These are phyloP conservation scores for Termitomyces heimii DNA, from an alignment of 768 basidiomycete species.

Conservation along the genomic window DNA sequence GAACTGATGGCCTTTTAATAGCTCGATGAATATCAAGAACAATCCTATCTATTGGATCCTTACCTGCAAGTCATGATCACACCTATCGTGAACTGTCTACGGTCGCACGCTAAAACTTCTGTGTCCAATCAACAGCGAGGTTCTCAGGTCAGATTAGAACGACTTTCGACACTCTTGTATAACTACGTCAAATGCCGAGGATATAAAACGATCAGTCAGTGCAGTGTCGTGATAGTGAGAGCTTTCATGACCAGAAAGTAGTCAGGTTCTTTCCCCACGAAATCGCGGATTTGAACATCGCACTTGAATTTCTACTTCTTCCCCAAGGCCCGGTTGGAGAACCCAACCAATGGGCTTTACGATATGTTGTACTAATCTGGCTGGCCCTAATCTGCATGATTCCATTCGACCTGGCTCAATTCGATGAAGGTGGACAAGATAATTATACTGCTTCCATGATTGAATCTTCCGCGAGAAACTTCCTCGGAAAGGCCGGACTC, in stretches of 20 bases:
- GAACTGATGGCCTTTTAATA: conserved; percentile 22
- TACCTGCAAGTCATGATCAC: conserved; percentile 72
- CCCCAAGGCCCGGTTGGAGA: conserved; percentile 36
- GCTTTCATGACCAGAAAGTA: conserved; percentile 26
- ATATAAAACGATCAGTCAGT: conserved; percentile 85
- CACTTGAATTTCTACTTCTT: conserved; percentile 56
- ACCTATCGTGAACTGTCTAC: conserved; percentile 66
- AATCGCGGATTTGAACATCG: conserved; percentile 73
- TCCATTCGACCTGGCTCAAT: conserved; percentile 86
- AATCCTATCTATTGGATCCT: conserved; percentile 89
- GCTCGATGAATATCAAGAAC: conserved; percentile 91
- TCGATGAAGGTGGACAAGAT: conserved; percentile 55
- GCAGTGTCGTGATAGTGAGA: conserved; percentile 2
- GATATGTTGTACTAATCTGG: conserved; percentile 86
- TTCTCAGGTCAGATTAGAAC: conserved; percentile 36
- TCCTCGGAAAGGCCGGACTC: conserved; percentile 65
- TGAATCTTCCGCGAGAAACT: conserved; percentile 50
- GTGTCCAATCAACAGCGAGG: conserved; percentile 23
- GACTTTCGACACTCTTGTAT: conserved; percentile 64
- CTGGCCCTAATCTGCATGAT: conserved; percentile 91
- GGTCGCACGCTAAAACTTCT: conserved; percentile 41
- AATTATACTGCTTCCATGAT: conserved; percentile 52
- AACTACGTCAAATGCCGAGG: conserved; percentile 84
- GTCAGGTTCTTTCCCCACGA: conserved; percentile 95
- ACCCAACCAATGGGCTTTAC: conserved; percentile 64